Evolutionary conservation across 1,139 yeast species (phyloP).

Genomic region (Suhomyces anneliseae): DNA sequence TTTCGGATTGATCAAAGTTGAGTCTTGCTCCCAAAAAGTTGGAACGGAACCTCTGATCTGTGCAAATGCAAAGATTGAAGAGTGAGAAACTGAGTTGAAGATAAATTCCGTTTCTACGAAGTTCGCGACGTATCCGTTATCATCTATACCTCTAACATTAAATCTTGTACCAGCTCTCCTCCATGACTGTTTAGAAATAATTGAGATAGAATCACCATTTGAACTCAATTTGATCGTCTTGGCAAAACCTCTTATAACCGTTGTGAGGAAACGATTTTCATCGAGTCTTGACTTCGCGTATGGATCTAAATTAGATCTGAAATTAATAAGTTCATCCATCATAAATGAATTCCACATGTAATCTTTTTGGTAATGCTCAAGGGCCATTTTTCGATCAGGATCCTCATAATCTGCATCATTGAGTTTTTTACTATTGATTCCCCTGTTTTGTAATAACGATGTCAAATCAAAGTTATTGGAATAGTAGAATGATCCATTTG

Average conservation of each 20-base stretch:
- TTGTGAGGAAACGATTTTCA: conserved; percentile 76
- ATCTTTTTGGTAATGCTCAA: conserved; percentile 68
- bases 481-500: conserved; percentile 89
- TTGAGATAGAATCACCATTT: conserved; percentile 62
- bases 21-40: conserved; percentile 96
- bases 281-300: conserved; percentile 62
- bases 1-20: conserved; percentile 78
- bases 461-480: conserved; percentile 92
- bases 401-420: conserved; percentile 27
- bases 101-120: conserved; percentile 94
- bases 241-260: conserved; percentile 94
- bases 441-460: conserved; percentile 73
- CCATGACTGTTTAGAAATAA: conserved; percentile 93
- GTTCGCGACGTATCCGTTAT: conserved; percentile 92
- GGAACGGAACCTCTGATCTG: conserved; percentile 96
- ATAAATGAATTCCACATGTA: conserved; percentile 97
- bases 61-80: conserved; percentile 68
- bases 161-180: conserved; percentile 94
- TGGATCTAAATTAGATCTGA: conserved; percentile 67
- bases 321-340: conserved; percentile 78
- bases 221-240: conserved; percentile 64
- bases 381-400: conserved; percentile 17
- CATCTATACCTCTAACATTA: conserved; percentile 94
- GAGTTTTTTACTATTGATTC: conserved; percentile 36
- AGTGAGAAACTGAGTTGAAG: conserved; percentile 26